Evolutionary conservation across 768 basidiomycete species (phyloP).

Genomic region (Leccinellum albellum): DNA sequence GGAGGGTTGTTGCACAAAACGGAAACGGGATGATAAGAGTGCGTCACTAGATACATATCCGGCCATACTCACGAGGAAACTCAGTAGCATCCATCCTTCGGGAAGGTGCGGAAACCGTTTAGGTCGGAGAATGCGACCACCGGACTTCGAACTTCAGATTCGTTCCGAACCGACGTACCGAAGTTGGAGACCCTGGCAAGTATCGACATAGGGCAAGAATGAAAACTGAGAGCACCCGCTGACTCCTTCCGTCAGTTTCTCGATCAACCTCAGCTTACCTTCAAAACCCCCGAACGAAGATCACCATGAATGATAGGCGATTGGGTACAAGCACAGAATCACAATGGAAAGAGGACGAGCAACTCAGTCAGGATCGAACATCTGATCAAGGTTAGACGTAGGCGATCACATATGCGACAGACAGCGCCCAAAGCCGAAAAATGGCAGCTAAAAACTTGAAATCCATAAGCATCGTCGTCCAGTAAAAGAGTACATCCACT

Average conservation of each 20-base stretch:
- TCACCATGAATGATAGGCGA: not conserved
- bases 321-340: not conserved
- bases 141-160: not conserved
- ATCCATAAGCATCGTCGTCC: not conserved
- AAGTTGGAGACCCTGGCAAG: not conserved
- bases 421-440: not conserved
- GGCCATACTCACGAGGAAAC: not conserved
- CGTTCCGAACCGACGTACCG: not conserved
- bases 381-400: not conserved
- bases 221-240: not conserved
- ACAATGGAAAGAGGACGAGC: not conserved
- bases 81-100: not conserved
- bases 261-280: not conserved
- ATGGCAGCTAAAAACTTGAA: not conserved
- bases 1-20: not conserved
- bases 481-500: not conserved
- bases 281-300: not conserved
- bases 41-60: not conserved
- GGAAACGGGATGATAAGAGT: not conserved
- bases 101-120: not conserved
- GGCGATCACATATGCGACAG: not conserved
- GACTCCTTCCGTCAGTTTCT: not conserved
- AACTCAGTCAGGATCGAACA: not conserved
- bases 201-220: not conserved
- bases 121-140: not conserved